phyloP scores from a whole-genome alignment of 306 rosid species.

The Dryas drummondii region DNA sequence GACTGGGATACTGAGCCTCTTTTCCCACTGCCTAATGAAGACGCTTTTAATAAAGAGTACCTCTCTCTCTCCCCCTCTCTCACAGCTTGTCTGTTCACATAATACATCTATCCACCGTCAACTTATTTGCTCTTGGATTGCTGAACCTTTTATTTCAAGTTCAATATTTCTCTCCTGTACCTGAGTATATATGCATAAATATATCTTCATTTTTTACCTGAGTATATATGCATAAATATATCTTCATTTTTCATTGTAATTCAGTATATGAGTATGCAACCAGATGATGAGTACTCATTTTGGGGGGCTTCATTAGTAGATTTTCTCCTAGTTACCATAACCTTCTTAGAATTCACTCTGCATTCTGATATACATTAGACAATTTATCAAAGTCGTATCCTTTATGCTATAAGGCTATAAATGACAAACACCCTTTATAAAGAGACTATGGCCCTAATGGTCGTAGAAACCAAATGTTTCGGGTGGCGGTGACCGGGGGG shows the following conservation, averaged over 20 bases:
- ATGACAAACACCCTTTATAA: too few species aligned
- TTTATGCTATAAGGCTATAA: too few species aligned
- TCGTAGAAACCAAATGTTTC: neutral
- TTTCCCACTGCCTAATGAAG: constrained; percentile 68
- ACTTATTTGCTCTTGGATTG: neutral
- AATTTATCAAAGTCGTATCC: too few species aligned
- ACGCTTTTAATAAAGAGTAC: constrained; percentile 58
- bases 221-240: neutral
- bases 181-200: neutral
- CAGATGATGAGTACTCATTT: neutral
- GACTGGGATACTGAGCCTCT: constrained; percentile 97
- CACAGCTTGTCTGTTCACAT: neutral
- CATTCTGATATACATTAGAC: too few species aligned
- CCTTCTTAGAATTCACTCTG: neutral
- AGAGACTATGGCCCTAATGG: neutral
- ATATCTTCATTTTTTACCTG: neutral
- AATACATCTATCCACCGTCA: neutral
- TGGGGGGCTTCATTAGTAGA: neutral
- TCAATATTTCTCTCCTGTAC: neutral
- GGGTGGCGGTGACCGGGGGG: neutral
- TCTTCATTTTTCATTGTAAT: neutral
- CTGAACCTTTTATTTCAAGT: neutral
- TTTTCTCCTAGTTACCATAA: neutral
- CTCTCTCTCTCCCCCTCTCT: constrained; percentile 22
- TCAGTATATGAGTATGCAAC: neutral